Base-by-base conservation (phyloP, 176 grass and related monocot species). In the Melocanna baccifera region DNA sequence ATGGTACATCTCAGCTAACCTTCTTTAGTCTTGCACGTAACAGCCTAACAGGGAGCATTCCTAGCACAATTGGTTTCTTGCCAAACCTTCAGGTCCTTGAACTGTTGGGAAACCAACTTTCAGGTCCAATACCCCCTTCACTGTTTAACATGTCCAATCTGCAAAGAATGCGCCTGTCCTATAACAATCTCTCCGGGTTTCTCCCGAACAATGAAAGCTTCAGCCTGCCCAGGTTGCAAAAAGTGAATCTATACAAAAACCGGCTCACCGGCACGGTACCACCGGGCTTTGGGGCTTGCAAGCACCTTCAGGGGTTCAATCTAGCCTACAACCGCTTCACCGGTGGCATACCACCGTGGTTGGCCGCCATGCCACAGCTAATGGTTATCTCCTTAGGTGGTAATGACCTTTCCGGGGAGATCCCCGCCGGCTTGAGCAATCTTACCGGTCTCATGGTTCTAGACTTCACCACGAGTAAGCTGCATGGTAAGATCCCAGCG, bases 101-200 rank as follows among this genome's bases (percentile, higher is more conserved):
- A 14, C 58, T 89, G 10, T 73, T 56, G 5, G 0, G 0, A 19
- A 89, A 89, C 68, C 75, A 57, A 13, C 58, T 89, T 15, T 79
- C 71, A 2, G 81, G 87, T 2, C 15, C 51, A 14, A 84, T 89
- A 26, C 81, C 87, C 0, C 2, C 67, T 2, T 56, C 81, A 1
- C 39, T 84, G 47, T 84, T 84, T 19, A 89, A 89, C 75, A 73
- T 74, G 77, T 84, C 87, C 62, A 63, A 1, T 2, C 40, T 89
- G 36, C 18, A 15, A 64, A 0, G 12, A 0, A 28, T 89, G 36
- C 9, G 75, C 68, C 75, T 84, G 1, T 7, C 76, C 48, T 19
- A n/a, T 4, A 89, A 89, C 52, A 74, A 45, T 13, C 28, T 89
- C 57, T 77, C 86, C 0, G 79, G 86, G 15, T 3, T 3, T 30